Evolutionary conservation across 257 asterid genomes (phyloP).

Genomic region (Nicotiana otophora): DNA sequence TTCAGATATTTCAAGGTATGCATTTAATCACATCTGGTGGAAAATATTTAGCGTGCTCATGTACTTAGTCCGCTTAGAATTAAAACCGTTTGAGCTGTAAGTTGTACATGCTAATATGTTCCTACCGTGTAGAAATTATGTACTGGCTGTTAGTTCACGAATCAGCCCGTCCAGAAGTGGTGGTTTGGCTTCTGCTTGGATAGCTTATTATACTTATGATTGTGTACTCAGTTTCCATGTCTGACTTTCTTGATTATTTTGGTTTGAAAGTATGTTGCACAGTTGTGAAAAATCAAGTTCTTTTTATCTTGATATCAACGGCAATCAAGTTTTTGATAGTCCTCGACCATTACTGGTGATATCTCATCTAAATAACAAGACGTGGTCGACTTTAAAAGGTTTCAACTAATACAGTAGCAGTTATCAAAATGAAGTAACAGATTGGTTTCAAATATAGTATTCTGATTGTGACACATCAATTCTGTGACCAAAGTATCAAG

Average conservation of each 20-base stretch:
- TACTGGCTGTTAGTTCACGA: not conserved
- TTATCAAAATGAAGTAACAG: too few relatives aligned
- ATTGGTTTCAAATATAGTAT: too few relatives aligned
- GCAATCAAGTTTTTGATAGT: not conserved
- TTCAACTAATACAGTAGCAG: not conserved
- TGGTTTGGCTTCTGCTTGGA: not conserved
- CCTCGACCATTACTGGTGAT: not conserved
- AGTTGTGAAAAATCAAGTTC: not conserved
- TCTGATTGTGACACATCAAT: too few relatives aligned
- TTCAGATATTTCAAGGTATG: slow-evolving; percentile 65
- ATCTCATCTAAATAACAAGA: not conserved
- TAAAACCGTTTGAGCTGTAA: not conserved
- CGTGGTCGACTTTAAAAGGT: not conserved
- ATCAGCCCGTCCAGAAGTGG: not conserved
- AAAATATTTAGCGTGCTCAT: not conserved
- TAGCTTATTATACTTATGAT: not conserved
- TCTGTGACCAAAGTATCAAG: too few relatives aligned
- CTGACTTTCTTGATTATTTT: not conserved
- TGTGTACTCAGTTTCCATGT: not conserved
- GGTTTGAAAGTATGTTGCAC: not conserved
- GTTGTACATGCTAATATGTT: not conserved
- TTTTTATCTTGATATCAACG: not conserved
- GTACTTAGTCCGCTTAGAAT: not conserved
- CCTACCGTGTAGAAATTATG: not conserved
- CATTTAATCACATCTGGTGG: not conserved